Evolutionary conservation across 306 rosid species (phyloP), one percentile per base, ranked within the genome.

Genomic region (Citrullus mucosospermus): DNA sequence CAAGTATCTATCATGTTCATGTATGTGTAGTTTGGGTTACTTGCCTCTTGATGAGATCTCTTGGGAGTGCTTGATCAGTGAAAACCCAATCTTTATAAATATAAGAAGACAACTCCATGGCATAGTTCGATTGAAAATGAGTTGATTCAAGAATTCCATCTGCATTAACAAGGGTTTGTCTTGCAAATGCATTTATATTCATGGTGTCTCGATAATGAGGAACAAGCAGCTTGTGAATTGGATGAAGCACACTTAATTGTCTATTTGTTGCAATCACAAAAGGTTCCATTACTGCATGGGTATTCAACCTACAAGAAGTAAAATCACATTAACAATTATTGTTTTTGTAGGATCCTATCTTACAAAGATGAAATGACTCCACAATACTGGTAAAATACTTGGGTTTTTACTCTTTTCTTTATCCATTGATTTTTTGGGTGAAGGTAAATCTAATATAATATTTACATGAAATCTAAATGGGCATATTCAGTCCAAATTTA

Each of bases 151-250:
- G 25, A 22, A 90, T 12, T 9, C 98, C 98, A 30, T 91, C 88
- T 0, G 89, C 95, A 56, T 87, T 90, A 78, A 85, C 77, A 9
- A 87, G 85, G 55, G 82, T 72, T 85, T 89, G 92, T 44, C 94
- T 60, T 0, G 93, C 95, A 0, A 88, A 63, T 17, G 95, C 95
- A 9, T 94, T 92, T 62, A 92, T 87, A 68, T 88, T 88, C 97
- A 94, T 90, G 63, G 98, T 92, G 85, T 92, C 98, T 18, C 88
- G 89, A 61, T 88, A 92, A 80, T 92, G 98, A 76, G 97, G 96
- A 63, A 88, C 88, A 67, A 92, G 70, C 30, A 94, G 88, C 78
- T 92, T 94, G 68, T 92, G 43, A 81, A 94, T 88, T 0, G 88
- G 90, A 78, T 85, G 90, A 53, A 85, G 75, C 76, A 83, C 88